Percentiles rank a stretch among this genome's conserved stretches.
Evolutionary conservation across 1,139 yeast species (phyloP).

Genomic region (Sugiyamaella neomexicana): DNA sequence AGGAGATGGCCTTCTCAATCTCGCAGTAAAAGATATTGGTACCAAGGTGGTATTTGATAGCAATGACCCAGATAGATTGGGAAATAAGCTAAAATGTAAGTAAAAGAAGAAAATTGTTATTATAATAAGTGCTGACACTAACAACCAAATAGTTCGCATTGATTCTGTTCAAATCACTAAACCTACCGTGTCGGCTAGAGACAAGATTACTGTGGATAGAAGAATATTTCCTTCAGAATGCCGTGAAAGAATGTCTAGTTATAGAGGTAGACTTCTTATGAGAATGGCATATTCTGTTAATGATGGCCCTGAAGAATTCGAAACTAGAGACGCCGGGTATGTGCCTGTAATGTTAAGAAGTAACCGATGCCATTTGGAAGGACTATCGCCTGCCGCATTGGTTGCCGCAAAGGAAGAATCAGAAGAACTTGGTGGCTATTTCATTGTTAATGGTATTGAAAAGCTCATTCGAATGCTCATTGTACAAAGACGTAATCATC

Average conservation of each 20-base stretch:
- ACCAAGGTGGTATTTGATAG: conserved; percentile 81
- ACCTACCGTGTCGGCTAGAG: conserved; percentile 72
- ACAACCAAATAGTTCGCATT: conserved; percentile 53
- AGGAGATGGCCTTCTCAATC: conserved; percentile 78
- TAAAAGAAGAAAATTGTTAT: no score
- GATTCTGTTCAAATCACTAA: conserved; percentile 85
- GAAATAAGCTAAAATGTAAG: conserved; percentile 65
- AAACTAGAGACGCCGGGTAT: conserved; percentile 87
- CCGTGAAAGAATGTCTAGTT: conserved; percentile 73
- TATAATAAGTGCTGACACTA: no score
- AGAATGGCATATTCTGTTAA: conserved; percentile 84
- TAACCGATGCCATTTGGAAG: conserved; percentile 87
- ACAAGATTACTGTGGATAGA: conserved; percentile 77
- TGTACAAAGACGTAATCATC: conserved; percentile 96
- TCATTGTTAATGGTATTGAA: conserved; percentile 94
- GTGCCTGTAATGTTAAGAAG: conserved; percentile 88
- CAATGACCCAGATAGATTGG: conserved; percentile 63
- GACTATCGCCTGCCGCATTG: conserved; percentile 76
- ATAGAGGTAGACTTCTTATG: conserved; percentile 57
- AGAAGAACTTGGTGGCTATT: conserved; percentile 96
- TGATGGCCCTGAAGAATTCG: conserved; percentile 71
- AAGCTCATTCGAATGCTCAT: conserved; percentile 94
- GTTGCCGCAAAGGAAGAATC: conserved; percentile 82
- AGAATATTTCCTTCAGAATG: conserved; percentile 80
- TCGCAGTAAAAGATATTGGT: conserved; percentile 89